phyloP scores from a whole-genome alignment of 2,329 filamentous ascomycete genomes.

The Aspergillus fumigatus region DNA sequence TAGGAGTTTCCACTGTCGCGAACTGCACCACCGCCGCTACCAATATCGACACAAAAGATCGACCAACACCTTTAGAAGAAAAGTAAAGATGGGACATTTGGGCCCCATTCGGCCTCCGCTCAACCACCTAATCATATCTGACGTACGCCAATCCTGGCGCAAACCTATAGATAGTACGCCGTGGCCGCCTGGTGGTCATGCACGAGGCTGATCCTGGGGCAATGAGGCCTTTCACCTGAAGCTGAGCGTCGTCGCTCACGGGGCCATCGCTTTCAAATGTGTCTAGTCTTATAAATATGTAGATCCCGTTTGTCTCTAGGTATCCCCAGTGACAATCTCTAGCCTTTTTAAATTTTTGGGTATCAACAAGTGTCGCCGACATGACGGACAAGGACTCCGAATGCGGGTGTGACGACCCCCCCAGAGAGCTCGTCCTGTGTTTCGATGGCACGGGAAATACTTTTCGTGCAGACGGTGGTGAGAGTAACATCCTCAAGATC shows the following conservation, averaged over 20 bases:
- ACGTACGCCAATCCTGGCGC: neutral
- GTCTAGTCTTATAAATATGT: neutral
- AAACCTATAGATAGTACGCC: neutral
- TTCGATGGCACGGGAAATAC: slow-evolving; percentile 41
- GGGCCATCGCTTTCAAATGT: neutral
- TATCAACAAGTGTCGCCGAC: too few species aligned
- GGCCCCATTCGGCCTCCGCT: neutral
- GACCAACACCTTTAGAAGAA: neutral
- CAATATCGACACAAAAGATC: neutral
- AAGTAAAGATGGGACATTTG: neutral
- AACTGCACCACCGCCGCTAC: neutral
- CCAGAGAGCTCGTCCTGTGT: slow-evolving; percentile 28
- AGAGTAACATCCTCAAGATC: slow-evolving; percentile 42
- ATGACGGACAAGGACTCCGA: neutral
- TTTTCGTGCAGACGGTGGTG: slow-evolving; percentile 34
- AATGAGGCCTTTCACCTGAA: neutral
- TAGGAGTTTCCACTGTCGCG: neutral
- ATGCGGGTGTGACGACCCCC: neutral
- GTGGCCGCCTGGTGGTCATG: neutral
- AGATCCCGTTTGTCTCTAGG: neutral
- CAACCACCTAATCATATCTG: neutral
- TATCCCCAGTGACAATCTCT: neutral
- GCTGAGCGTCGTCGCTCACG: neutral
- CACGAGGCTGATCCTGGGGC: neutral
- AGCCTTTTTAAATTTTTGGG: neutral